These are phyloP conservation scores for Astrocystis sublimbata DNA, from an alignment of 495 filamentous ascomycete genomes.

Conservation along the genomic window DNA sequence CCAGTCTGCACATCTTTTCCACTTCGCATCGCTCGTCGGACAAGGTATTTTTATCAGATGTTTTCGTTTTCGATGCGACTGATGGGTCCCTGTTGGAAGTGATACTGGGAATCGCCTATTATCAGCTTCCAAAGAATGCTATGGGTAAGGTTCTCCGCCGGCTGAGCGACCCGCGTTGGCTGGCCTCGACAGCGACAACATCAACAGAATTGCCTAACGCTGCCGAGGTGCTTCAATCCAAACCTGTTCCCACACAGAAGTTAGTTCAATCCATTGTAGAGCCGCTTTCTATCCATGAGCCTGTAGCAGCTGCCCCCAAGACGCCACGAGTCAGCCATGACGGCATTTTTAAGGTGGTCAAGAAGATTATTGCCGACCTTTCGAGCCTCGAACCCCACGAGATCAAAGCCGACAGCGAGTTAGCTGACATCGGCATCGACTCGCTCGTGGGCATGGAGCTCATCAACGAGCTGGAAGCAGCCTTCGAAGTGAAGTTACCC, in stretches of 20 bases:
- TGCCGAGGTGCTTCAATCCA: background rate
- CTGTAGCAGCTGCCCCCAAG: background rate
- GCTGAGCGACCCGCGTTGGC: background rate
- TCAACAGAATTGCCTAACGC: background rate
- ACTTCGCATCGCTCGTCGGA: constrained; percentile 27
- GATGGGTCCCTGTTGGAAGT: background rate
- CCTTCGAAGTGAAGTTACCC: constrained; percentile 40
- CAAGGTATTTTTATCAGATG: constrained; percentile 42
- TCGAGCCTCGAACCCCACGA: constrained; percentile 48
- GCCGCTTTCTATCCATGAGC: background rate
- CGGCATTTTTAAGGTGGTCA: background rate
- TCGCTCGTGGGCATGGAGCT: constrained; percentile 59
- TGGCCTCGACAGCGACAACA: background rate
- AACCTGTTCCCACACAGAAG: background rate
- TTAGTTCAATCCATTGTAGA: background rate
- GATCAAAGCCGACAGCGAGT: constrained; percentile 38
- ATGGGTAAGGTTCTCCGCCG: background rate
- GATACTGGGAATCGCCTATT: background rate
- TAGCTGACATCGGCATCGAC: constrained; percentile 56
- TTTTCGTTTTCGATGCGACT: constrained; percentile 51
- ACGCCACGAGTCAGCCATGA: background rate
- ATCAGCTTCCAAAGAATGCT: background rate
- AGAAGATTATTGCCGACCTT: constrained; percentile 32
- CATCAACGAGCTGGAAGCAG: constrained; percentile 46
- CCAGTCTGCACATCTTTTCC: constrained; percentile 46